These are phyloP conservation scores for Mycena kentingensis DNA, from an alignment of 768 basidiomycete genomes.

Conservation along the genomic window DNA sequence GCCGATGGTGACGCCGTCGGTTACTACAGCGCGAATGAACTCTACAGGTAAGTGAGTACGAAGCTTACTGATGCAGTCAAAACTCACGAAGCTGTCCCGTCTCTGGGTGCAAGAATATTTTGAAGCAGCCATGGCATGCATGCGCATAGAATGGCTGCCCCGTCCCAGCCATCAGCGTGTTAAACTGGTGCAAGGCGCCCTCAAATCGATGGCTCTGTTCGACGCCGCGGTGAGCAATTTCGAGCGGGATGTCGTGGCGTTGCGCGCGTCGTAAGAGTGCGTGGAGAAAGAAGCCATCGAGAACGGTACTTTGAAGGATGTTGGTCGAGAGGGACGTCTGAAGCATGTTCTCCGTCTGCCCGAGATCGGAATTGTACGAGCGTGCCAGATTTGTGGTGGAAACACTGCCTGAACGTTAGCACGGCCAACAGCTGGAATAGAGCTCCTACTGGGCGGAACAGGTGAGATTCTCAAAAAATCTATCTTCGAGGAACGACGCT, in stretches of 20 bases:
- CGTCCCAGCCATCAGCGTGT: background rate
- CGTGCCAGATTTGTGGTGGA: background rate
- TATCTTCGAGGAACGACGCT: background rate
- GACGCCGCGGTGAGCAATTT: background rate
- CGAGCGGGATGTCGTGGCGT: background rate
- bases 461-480: background rate
- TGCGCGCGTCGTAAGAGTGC: background rate
- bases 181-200: background rate
- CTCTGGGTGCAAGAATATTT: background rate
- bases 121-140: background rate
- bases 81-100: background rate
- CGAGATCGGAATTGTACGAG: background rate
- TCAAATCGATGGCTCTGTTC: background rate
- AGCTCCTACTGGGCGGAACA: background rate
- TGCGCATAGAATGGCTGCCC: background rate
- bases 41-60: background rate
- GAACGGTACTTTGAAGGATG: background rate
- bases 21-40: conserved; percentile 23
- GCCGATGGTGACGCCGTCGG: conserved; percentile 37
- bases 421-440: background rate
- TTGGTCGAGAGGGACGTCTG: background rate
- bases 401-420: background rate
- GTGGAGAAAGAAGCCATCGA: background rate
- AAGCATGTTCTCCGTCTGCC: background rate
- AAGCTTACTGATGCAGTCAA: background rate